Percentiles rank a stretch among this genome's conserved stretches.
phyloP scores from a whole-genome alignment of 768 basidiomycete genomes.

The Kwoniella pini region DNA sequence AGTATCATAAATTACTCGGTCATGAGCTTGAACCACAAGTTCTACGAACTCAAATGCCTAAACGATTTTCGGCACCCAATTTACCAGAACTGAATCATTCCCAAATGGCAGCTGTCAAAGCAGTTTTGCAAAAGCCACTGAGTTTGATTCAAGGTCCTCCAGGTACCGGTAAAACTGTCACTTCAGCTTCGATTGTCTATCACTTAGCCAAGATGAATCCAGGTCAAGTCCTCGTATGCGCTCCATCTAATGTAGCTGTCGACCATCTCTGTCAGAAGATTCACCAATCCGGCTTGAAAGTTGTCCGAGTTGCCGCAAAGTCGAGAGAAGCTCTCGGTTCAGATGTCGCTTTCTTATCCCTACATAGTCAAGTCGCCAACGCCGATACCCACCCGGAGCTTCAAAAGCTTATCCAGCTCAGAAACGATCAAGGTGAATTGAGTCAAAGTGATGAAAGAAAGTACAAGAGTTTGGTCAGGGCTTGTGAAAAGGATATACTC shows the following conservation, averaged over 20 bases:
- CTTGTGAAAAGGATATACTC: slow-evolving; percentile 97
- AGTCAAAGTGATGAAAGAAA: slow-evolving; percentile 96
- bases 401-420: slow-evolving; percentile 96
- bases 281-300: slow-evolving; percentile 96
- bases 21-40: slow-evolving; percentile 96
- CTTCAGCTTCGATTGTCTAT: slow-evolving; percentile 97
- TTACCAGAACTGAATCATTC: slow-evolving; percentile 98
- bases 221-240: slow-evolving; percentile 97
- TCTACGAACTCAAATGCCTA: slow-evolving; percentile 73
- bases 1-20: slow-evolving; percentile 98
- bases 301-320: slow-evolving; percentile 95
- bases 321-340: slow-evolving; percentile 97
- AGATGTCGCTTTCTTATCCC: slow-evolving; percentile 87
- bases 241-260: slow-evolving; percentile 98
- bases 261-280: slow-evolving; percentile 99
- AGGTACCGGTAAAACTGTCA: slow-evolving; percentile 98
- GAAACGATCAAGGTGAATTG: slow-evolving; percentile 96
- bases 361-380: slow-evolving; percentile 97
- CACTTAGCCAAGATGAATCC: slow-evolving; percentile 99
- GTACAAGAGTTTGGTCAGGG: slow-evolving; percentile 91
- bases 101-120: slow-evolving; percentile 99
- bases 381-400: slow-evolving; percentile 93
- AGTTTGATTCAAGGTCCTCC: slow-evolving; percentile 98
- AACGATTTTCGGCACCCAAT: slow-evolving; percentile 92
- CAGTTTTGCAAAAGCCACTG: slow-evolving; percentile 95